Percentiles rank a stretch among this genome's conserved stretches.
Conservation (phyloP, 768 basidiomycete genomes). For the Peribolospora kevripleyi region DNA sequence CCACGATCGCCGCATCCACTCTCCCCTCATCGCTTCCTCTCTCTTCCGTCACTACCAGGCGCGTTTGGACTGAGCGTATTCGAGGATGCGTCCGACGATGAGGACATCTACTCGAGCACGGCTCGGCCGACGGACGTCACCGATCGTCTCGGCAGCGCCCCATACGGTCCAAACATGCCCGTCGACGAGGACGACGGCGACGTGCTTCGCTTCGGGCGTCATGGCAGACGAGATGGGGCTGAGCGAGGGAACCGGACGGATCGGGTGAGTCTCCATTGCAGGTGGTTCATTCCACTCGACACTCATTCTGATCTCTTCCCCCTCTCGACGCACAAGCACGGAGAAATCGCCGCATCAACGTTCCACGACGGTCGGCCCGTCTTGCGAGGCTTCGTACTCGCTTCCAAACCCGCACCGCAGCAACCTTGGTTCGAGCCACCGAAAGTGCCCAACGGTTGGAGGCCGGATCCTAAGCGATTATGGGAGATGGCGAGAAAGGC, state of each 20-base stretch:
- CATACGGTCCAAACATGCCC: no score
- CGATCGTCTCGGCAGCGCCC: conserved; percentile 22
- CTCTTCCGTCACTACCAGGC: no score
- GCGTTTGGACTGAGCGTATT: conserved; percentile 59
- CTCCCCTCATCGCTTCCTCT: no score
- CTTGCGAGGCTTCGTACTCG: conserved; percentile 48
- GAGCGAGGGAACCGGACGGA: no score
- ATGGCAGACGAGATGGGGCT: neutral
- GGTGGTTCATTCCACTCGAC: no score
- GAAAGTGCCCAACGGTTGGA: conserved; percentile 61
- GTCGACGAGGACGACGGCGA: neutral
- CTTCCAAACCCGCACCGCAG: conserved; percentile 21
- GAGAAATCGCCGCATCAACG: neutral
- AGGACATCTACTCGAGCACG: conserved; percentile 38
- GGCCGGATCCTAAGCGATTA: conserved; percentile 52
- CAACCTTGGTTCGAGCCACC: conserved; percentile 30
- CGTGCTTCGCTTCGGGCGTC: neutral
- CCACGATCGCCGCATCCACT: no score
- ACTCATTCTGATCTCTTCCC: no score
- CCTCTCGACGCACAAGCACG: no score
- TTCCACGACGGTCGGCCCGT: conserved; percentile 58
- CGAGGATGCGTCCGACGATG: conserved; percentile 87
- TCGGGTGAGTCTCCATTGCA: no score
- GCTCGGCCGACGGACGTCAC: conserved; percentile 12
- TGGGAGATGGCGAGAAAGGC: conserved; percentile 27